Evolutionary conservation across 2,329 filamentous ascomycete species (phyloP), one percentile per base, ranked within the genome.

Genomic region (Nemania sp.): DNA sequence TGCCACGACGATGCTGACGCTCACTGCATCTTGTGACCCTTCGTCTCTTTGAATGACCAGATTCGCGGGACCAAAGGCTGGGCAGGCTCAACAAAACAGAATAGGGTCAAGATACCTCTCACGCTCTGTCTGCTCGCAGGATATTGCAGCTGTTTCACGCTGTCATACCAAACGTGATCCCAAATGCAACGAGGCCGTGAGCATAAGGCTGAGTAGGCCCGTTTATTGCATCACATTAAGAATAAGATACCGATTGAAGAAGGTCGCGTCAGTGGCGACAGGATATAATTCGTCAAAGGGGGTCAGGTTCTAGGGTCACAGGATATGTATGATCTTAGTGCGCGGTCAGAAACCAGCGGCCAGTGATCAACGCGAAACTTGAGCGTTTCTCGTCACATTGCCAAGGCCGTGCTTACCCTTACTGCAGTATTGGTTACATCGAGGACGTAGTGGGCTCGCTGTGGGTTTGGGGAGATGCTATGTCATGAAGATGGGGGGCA

Each of bases 201-300:
- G 22, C 41, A 45, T 15, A 49, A 52, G 53, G 43, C 49, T 49
- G 26, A 41, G 24, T 46, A 56, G 40, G 41, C 23, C 40, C 49
- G 22, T 46, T 49, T 31, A 46, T 14, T 23, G 46, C 22, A 56
- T 52, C 19, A 37, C 42, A 24, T 52, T 19, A 39, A 44, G 11
- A 8, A 40, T 52, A 30, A 26, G 28, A 43, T 54, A 34, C 54
- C 45, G 19, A 40, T 57, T 54, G 20, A 24, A 54, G 54, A 57
- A 57, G 54, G 54, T 50, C 48, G 7, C 30, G 22, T 43, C 44
- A 15, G 3, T 39, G 37, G 14, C 14, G 2, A 12, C 26, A 30
- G 33, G 22, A 30, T 22, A n/a, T 49, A 30, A 41, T 49, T 31
- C 44, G 26, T 42, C 26, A 23, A 48, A 12, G 28, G 15, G 34